Evolutionary conservation across 2,329 filamentous ascomycete species (phyloP).

Genomic region (Aspergillus ustus): DNA sequence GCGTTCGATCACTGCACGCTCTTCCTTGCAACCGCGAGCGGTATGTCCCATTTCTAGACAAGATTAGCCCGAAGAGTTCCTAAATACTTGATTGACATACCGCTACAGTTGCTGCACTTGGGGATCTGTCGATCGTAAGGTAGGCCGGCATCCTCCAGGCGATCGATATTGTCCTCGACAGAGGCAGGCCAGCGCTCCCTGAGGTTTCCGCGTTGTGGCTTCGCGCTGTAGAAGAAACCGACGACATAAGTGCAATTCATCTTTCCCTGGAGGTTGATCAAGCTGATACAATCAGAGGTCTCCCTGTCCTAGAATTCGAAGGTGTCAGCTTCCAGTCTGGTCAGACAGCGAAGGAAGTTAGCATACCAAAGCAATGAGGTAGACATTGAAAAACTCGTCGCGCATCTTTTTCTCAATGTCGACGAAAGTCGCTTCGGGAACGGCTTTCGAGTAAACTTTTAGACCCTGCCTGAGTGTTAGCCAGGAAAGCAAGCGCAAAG

Average conservation of each 20-base stretch:
- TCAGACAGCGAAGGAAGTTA: not conserved
- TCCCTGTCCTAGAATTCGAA: constrained; percentile 44
- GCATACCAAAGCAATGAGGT: constrained; percentile 57
- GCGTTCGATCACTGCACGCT: constrained; percentile 45
- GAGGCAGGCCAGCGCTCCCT: constrained; percentile 54
- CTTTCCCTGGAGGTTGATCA: constrained; percentile 60
- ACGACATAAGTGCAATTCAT: constrained; percentile 56
- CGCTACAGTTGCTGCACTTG: constrained; percentile 57
- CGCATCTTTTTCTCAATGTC: constrained; percentile 58
- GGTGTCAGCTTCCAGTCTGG: not conserved
- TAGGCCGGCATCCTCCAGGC: constrained; percentile 57
- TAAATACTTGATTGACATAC: constrained; percentile 32
- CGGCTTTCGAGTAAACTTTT: constrained; percentile 56
- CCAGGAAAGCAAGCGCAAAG: not conserved
- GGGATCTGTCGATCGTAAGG: constrained; percentile 55
- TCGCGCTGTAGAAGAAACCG: constrained; percentile 52
- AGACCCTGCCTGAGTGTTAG: constrained; percentile 42
- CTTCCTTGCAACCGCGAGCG: constrained; percentile 53
- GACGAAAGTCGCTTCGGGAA: constrained; percentile 50
- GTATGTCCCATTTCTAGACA: constrained; percentile 54
- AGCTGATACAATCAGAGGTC: constrained; percentile 49
- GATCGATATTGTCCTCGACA: constrained; percentile 56
- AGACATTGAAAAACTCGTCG: constrained; percentile 51
- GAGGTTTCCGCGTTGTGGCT: constrained; percentile 53
- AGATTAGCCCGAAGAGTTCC: not conserved